Evolutionary conservation across 352 stramenopile species (phyloP).

Genomic region (Globisporangium irregulare): DNA sequence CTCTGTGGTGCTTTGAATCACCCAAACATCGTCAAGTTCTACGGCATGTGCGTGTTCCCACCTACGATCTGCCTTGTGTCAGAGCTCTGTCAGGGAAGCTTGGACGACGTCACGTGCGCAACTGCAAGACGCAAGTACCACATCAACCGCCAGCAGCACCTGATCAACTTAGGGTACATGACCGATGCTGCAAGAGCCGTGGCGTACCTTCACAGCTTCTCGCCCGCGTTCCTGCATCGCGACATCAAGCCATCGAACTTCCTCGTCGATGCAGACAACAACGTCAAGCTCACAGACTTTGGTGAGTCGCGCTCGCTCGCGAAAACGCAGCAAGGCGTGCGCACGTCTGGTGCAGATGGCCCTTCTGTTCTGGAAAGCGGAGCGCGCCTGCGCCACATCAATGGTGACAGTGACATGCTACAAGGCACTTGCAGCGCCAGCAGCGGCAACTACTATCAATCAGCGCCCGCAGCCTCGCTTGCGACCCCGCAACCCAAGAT

Average conservation of each 20-base stretch:
- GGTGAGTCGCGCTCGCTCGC: constrained; percentile 39
- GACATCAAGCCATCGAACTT: constrained; percentile 85
- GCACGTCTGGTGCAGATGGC: not conserved
- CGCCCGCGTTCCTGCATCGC: constrained; percentile 60
- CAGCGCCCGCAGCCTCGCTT: not conserved
- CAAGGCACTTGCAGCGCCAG: not conserved
- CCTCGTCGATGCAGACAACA: constrained; percentile 51
- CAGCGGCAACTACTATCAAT: not conserved
- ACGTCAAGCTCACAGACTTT: constrained; percentile 83
- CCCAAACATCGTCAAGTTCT: constrained; percentile 82
- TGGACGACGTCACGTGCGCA: constrained; percentile 36
- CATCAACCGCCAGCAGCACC: constrained; percentile 37
- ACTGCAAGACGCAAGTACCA: constrained; percentile 16
- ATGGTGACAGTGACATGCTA: not conserved
- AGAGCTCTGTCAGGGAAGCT: constrained; percentile 43
- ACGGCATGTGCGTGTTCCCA: constrained; percentile 78
- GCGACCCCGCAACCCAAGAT: constrained; percentile 2
- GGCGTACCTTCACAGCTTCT: constrained; percentile 75
- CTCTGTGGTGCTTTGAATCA: constrained; percentile 68
- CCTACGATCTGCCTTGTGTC: constrained; percentile 74
- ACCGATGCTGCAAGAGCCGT: constrained; percentile 55
- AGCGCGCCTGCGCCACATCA: not conserved
- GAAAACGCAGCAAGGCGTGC: constrained; percentile 2
- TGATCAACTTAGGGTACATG: constrained; percentile 57
- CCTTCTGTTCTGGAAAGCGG: not conserved